Base-by-base conservation (phyloP, 208 protist genomes). In the Novymonas esmeraldas region DNA sequence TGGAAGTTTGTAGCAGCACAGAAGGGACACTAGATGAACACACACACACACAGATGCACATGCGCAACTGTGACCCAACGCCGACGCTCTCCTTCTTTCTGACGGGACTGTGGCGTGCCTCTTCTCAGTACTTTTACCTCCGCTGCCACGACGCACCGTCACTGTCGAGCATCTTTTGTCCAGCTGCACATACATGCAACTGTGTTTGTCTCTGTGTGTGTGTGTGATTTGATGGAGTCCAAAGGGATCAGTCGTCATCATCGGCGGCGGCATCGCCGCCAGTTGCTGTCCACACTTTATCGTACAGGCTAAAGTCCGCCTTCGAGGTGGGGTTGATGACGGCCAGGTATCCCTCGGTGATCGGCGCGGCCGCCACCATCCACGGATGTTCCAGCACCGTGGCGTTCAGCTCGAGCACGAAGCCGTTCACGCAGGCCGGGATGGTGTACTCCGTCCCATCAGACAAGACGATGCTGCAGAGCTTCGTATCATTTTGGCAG, bases 391-490 rank as follows among this genome's bases (percentile, higher is more conserved):
- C 50, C 63, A 84, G 48, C 38, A 96, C 39, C 22, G 60, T 54
- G 5, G 79, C 64, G 54, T 96, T 96, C n/a, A 91, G 58, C 74
- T 96, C 87, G 28, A 94, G 56, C 28, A 96, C 73, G 54, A 84
- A 92, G n/a, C 91, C 91, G 60, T 92, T 79, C 33, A 96, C 50
- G 48, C 85, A 87, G 14, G 88, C 87, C 2, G 91, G 88, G 31
- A 94, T 81, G 10, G 73, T 64, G 58, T 87, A 95, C 29, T 69
- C 38, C 2, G 63, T 73, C 44, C 78, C 82, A 33, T 89, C 73
- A 3, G 77, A 82, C 39, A 83, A 64, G 38, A 55, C 69, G 6
- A 95, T 70, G 31, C 65, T 64, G 73, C 88, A 94, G 22, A 96
- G 57, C 26, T 82, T 85, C n/a, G 82, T 96, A 57, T 96, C 91